Evolutionary conservation across 306 rosid species (phyloP), one percentile per base, ranked within the genome.

Genomic region (Gastrolobium bilobum): DNA sequence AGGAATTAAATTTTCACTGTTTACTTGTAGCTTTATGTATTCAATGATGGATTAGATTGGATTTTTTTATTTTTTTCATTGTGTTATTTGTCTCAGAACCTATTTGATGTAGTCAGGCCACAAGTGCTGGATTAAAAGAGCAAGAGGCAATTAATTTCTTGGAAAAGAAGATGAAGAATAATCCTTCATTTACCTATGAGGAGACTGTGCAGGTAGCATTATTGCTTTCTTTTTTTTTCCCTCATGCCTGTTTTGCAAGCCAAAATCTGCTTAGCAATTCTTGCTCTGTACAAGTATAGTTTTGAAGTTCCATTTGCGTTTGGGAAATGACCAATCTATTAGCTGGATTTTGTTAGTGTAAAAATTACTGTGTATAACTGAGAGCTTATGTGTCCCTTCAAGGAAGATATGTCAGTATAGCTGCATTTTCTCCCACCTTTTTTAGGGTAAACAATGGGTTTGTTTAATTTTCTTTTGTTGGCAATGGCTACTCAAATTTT

Each of bases 91-190:
- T 76, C 63, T 79, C 43, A 64, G 64, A 80, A 58, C 74, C 70
- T 73, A 50, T 70, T 58, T 71, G 77, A 58, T 86, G 80, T 53
- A 64, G 53, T 69, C 77, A 96, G 99, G 98, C 99, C 62, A 93
- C 99, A 43, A 96, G 99, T 79, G 98, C 99, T 82, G 99, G 99
- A 78, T 86, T 80, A 56, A 96, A 96, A 82, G 99, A 96, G 81
- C 99, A 96, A 82, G 99, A 96, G 87, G 99, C 98, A 14, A 93
- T 96, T 62, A 96, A 96, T 88, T 96, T 96, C 90, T 87, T 96
- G 93, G 99, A 96, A 84, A 96, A 96, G 90, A 96, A 96, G 85
- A 96, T 96, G 99, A 96, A 96, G 93, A 93, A 86, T 78, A 96
- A 96, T 75, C 99, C 99, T 77, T 85, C 89, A 31, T 90, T 96